Conservation (phyloP, 2,329 filamentous ascomycete species). For the Emmonsiellopsis sp. region DNA sequence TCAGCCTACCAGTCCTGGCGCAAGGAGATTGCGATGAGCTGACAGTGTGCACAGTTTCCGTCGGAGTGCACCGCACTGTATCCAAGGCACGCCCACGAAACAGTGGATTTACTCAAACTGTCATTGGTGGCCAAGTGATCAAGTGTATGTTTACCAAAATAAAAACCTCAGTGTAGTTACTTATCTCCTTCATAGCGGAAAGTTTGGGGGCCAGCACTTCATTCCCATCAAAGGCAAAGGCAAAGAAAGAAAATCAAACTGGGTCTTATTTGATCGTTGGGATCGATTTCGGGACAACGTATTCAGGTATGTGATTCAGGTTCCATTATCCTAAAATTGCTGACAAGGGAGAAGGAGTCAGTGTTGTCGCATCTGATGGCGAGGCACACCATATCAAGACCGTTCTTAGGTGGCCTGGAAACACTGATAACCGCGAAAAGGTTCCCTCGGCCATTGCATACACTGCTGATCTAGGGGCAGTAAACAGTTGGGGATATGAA, state of each 20-base stretch:
- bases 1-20: too few relatives aligned
- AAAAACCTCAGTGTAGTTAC: too few relatives aligned
- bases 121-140: too few relatives aligned
- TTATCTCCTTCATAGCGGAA: not conserved
- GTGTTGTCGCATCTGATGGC: slow-evolving; percentile 1
- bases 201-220: not conserved
- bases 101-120: too few relatives aligned
- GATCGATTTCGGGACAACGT: slow-evolving; percentile 15
- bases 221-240: not conserved
- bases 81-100: too few relatives aligned
- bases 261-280: slow-evolving; percentile 7
- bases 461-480: slow-evolving; percentile 22
- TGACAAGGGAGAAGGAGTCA: slow-evolving; percentile 4
- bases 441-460: slow-evolving; percentile 9
- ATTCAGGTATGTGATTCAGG: slow-evolving; percentile 6
- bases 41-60: too few relatives aligned
- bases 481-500: slow-evolving; percentile 16
- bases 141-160: too few relatives aligned
- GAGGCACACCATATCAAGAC: not conserved
- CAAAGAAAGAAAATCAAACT: not conserved
- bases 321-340: not conserved
- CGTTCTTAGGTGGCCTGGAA: slow-evolving; percentile 9
- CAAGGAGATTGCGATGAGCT: too few relatives aligned
- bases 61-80: too few relatives aligned
- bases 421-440: slow-evolving; percentile 8